Evolutionary conservation across 768 basidiomycete species (phyloP), one percentile per base, ranked within the genome.

Genomic region (Russula dissimulans): DNA sequence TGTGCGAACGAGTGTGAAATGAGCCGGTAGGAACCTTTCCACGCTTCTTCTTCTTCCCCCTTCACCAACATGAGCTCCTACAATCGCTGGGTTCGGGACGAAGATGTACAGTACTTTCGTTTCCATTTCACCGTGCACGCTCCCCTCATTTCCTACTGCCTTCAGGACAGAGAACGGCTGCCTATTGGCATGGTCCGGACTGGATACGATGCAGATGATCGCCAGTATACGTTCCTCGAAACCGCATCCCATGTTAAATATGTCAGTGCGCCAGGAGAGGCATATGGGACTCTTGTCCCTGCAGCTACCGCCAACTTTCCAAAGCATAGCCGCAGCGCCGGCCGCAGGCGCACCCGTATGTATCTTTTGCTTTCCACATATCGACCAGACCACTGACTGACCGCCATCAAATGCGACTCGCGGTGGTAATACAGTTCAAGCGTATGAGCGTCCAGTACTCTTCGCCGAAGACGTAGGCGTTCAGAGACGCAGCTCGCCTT

Each of bases 211-310:
- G 64, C 62, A 12, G 49, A 63, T 17, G 18, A 41, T 0, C 44
- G 41, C n/a, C 64, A 62, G 29, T 65, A 63, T 39, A 50, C 57
- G 5, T 65, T 65, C 43, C 44, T 5, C 31, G 64, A 65, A 43
- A 56, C 39, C 12, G 38, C 54, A 0, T 32, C 48, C 3, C 54
- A 57, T 4, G 39, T 38, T 34, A 0, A 41, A 12, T 65, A 39
- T 18, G 41, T 56, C 7, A 53, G 64, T 7, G 56, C 57, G 10
- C 64, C 64, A 0, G 64, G 62, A 46, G 46, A 59, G 5, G 17
- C 17, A 22, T 65, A 65, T 14, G 64, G 64, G 12, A 59, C 54
- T 10, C 56, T 65, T 17, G 34, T 63, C 12, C 64, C 64, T 5
- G 39, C 18, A 3, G 50, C 43, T 17, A 45, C 58, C n/a, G 64